Evolutionary conservation across 1,139 yeast genomes (phyloP), one percentile per base, ranked within the genome.

Genomic region (Lodderomyces orthopsilosis): DNA sequence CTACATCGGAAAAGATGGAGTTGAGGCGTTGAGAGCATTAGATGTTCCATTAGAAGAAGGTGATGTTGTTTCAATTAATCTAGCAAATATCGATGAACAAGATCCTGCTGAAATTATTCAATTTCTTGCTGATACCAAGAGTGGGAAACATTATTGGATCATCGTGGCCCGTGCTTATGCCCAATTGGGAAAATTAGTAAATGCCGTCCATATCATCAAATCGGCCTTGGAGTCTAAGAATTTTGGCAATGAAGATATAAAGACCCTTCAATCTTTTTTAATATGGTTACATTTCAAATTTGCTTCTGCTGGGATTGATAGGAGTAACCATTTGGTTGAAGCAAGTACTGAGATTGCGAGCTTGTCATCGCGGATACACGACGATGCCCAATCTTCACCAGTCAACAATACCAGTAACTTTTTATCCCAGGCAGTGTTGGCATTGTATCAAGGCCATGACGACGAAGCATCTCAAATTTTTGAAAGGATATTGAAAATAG

Each of bases 61-160:
- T 41, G 89, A 85, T 61, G 79, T 85, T 51, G 93, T 85, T 47
- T 75, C 81, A 45, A 79, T 86, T 51, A 86, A 80, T 63, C 75
- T 74, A 46, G 68, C 71, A 37, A 47, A 46, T 37, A 98, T 43
- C 21, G 79, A 78, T 38, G 98, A 91, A 58, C 70, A 91, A 47
- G 95, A 96, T 1, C 86, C 96, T 5, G 75, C 81, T 42, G 98
- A 93, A 57, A 73, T 93, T 53, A 83, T 86, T 52, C 77, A 79
- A 33, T 76, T 93, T 51, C 70, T 93, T 51, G 84, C 85, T 49
- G 88, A 86, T 50, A 97, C 90, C 64, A 78, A 77, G 46, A 84
- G 94, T 49, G 82, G 80, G 27, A 73, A 78, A 42, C 82, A 83
- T 57, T 87, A 81, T 65, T 93, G 98, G 98, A 65, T 88, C 18